Evolutionary conservation across 176 grass and related monocot genomes (phyloP).

Genomic region (Poa annua): DNA sequence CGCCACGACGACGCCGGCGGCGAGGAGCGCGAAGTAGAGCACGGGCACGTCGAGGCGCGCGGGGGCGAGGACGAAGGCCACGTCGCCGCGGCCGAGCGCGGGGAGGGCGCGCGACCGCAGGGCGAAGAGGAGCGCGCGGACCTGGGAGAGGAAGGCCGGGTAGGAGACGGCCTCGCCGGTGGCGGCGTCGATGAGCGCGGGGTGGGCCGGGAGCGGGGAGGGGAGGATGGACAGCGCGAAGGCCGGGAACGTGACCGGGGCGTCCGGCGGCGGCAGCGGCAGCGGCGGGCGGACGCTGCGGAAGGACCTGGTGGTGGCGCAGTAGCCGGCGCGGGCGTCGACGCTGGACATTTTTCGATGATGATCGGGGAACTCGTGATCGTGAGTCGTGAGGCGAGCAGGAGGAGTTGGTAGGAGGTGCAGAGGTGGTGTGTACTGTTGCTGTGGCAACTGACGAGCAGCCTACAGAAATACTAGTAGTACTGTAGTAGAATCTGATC

Average conservation of each 20-base stretch:
- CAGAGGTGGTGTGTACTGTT: background rate
- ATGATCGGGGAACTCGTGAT: too few relatives aligned
- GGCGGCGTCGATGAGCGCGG: constrained; percentile 56
- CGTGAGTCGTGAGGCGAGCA: too few relatives aligned
- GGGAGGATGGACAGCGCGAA: constrained; percentile 61
- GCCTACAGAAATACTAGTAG: too few relatives aligned
- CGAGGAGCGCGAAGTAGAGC: constrained; percentile 78
- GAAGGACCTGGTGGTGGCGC: constrained; percentile 51
- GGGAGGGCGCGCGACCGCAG: constrained; percentile 6
- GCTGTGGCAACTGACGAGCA: too few relatives aligned
- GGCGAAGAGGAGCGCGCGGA: constrained; percentile 31
- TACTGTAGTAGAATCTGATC: too few relatives aligned
- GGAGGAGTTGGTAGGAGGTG: background rate
- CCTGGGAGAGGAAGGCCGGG: constrained; percentile 45
- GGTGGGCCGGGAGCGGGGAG: constrained; percentile 43
- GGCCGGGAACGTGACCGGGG: constrained; percentile 54
- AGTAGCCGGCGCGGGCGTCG: constrained; percentile 63
- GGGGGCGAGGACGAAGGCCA: constrained; percentile 64
- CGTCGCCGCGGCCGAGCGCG: constrained; percentile 46
- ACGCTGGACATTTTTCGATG: background rate
- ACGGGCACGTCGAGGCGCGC: constrained; percentile 53
- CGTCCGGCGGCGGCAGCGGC: constrained; percentile 41
- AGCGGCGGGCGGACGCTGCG: constrained; percentile 55
- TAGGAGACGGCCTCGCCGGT: constrained; percentile 53
- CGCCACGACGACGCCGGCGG: constrained; percentile 51